These are phyloP conservation scores for Trametes maxima DNA, from an alignment of 768 basidiomycete species.

Conservation along the genomic window DNA sequence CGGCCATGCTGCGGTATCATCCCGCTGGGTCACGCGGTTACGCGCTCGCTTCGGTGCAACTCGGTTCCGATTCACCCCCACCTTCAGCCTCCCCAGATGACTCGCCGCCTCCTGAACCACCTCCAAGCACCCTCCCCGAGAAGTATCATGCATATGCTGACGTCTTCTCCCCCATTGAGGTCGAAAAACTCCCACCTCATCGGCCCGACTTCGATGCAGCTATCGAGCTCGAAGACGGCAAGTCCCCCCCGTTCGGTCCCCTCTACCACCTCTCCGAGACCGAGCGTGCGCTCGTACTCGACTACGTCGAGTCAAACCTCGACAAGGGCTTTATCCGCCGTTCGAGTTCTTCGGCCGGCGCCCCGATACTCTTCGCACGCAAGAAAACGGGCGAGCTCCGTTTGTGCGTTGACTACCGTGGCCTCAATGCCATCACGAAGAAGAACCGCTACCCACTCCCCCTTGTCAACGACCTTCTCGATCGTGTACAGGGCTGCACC, in stretches of 20 bases:
- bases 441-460: conserved; percentile 40
- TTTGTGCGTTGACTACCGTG: conserved; percentile 32
- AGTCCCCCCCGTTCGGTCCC: conserved; percentile 31
- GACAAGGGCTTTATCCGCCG: conserved; percentile 34
- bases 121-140: background rate
- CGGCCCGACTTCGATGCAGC: conserved; percentile 37
- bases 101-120: background rate
- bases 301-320: conserved; percentile 42
- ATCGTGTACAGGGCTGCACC: conserved; percentile 26
- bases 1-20: background rate
- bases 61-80: background rate
- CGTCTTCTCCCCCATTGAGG: conserved; percentile 32
- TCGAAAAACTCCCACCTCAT: conserved; percentile 38
- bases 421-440: conserved; percentile 38
- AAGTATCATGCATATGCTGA: conserved; percentile 32
- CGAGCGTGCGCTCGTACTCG: conserved; percentile 38
- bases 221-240: conserved; percentile 38
- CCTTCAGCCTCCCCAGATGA: background rate
- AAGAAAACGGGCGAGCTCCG: conserved; percentile 32
- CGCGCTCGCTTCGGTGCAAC: background rate
- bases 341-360: conserved; percentile 30
- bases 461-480: conserved; percentile 37
- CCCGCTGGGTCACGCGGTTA: conserved; percentile 2
- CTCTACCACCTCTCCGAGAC: conserved; percentile 38
- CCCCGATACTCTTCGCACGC: conserved; percentile 34